Conservation (phyloP, 768 basidiomycete genomes). For the Asterophora parasitica region DNA sequence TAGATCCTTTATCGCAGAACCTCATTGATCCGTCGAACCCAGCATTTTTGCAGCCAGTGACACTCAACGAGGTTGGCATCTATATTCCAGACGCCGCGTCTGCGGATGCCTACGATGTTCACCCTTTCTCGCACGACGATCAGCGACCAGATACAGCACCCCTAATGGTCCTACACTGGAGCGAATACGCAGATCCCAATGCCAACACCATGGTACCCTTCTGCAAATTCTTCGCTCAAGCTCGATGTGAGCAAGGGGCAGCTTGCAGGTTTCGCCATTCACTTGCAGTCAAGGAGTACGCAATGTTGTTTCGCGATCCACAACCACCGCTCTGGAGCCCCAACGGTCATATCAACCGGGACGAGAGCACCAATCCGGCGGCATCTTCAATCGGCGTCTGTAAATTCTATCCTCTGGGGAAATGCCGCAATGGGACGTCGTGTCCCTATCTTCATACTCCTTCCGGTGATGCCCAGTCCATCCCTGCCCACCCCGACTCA, state of each 20-base stretch:
- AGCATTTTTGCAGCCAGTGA: not conserved
- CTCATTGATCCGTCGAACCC: slow-evolving; percentile 1
- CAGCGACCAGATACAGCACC: slow-evolving; percentile 5
- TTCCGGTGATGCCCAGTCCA: slow-evolving; percentile 4
- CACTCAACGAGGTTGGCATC: too few relatives aligned
- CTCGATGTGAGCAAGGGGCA: slow-evolving; percentile 26
- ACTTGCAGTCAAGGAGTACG: slow-evolving; percentile 34
- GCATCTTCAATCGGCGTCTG: slow-evolving; percentile 21
- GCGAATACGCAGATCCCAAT: slow-evolving; percentile 37
- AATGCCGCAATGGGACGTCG: slow-evolving; percentile 32
- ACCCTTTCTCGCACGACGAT: too few relatives aligned
- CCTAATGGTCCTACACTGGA: slow-evolving; percentile 33
- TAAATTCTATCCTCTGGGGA: slow-evolving; percentile 31
- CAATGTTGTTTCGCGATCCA: slow-evolving; percentile 32
- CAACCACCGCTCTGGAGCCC: slow-evolving; percentile 30
- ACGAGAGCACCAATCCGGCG: not conserved
- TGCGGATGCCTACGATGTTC: too few relatives aligned
- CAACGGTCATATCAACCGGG: not conserved
- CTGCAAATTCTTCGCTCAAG: slow-evolving; percentile 37
- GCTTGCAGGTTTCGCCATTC: slow-evolving; percentile 36
- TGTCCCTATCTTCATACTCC: slow-evolving; percentile 33
- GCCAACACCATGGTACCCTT: slow-evolving; percentile 30
- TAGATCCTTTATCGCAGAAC: slow-evolving; percentile 3
- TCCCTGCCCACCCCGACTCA: not conserved
- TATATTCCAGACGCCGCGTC: too few relatives aligned